phyloP scores from a whole-genome alignment of 2,329 filamentous ascomycete genomes.

The Calonectria henricotiae region DNA sequence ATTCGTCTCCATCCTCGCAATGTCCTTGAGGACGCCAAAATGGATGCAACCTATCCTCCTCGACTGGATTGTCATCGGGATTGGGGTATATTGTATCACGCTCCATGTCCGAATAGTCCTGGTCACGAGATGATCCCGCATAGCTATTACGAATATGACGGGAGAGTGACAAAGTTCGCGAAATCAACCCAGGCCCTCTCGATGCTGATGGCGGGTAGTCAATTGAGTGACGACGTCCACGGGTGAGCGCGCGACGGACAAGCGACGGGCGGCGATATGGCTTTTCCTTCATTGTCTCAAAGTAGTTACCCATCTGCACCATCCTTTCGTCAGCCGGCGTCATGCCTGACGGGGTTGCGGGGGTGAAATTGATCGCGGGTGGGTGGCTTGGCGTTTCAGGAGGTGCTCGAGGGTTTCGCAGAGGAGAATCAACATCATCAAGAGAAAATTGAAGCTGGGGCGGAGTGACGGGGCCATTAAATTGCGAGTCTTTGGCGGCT shows the following conservation, averaged over 20 bases:
- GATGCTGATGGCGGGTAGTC: slow-evolving; percentile 62
- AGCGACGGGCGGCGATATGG: slow-evolving; percentile 67
- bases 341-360: slow-evolving; percentile 74
- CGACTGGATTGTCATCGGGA: slow-evolving; percentile 65
- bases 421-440: slow-evolving; percentile 74
- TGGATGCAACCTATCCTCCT: slow-evolving; percentile 73
- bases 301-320: slow-evolving; percentile 70
- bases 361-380: slow-evolving; percentile 72
- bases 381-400: slow-evolving; percentile 67
- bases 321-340: slow-evolving; percentile 71
- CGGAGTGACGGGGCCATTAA: slow-evolving; percentile 66
- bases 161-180: slow-evolving; percentile 71
- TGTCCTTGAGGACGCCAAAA: slow-evolving; percentile 73
- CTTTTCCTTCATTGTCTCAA: slow-evolving; percentile 65
- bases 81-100: slow-evolving; percentile 60
- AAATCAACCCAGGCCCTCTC: slow-evolving; percentile 63
- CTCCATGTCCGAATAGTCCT: slow-evolving; percentile 51
- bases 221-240: slow-evolving; percentile 63
- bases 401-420: slow-evolving; percentile 75
- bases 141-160: slow-evolving; percentile 57
- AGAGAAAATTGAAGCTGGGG: slow-evolving; percentile 67
- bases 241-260: slow-evolving; percentile 70
- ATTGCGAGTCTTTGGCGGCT: slow-evolving; percentile 60
- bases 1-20: slow-evolving; percentile 53
- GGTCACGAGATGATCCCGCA: slow-evolving; percentile 51